These are phyloP conservation scores for Solanum pinnatisectum DNA, from an alignment of 257 asterid species.

Conservation along the genomic window DNA sequence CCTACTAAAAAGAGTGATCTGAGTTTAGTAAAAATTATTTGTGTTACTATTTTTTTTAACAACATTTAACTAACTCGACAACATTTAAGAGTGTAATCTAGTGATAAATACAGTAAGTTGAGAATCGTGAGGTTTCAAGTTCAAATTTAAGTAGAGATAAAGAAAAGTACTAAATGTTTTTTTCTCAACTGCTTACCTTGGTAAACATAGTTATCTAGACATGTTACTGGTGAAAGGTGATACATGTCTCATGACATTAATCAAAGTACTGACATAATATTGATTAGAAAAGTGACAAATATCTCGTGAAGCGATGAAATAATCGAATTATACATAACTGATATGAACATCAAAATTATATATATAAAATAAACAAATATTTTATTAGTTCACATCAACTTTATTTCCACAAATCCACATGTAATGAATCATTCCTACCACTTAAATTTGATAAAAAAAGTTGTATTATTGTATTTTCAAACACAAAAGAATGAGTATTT, in stretches of 20 bases:
- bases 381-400: background rate
- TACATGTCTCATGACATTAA: background rate
- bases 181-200: background rate
- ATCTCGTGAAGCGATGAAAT: background rate
- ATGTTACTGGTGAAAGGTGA: background rate
- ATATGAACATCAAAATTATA: no score
- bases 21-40: background rate
- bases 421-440: background rate
- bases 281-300: rapidly evolving
- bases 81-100: background rate
- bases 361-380: background rate
- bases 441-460: background rate
- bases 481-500: background rate
- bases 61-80: rapidly evolving
- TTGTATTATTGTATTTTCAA: background rate
- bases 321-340: background rate
- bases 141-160: background rate
- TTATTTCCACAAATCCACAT: background rate
- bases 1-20: background rate
- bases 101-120: background rate
- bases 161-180: background rate
- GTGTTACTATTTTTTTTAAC: background rate
- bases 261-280: background rate
- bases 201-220: background rate
- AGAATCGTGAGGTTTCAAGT: background rate